A percentile compares a stretch with the other conserved stretches of the same genome.
Conservation (phyloP, 2,329 filamentous ascomycete species). For the Exserohilum turcica region DNA sequence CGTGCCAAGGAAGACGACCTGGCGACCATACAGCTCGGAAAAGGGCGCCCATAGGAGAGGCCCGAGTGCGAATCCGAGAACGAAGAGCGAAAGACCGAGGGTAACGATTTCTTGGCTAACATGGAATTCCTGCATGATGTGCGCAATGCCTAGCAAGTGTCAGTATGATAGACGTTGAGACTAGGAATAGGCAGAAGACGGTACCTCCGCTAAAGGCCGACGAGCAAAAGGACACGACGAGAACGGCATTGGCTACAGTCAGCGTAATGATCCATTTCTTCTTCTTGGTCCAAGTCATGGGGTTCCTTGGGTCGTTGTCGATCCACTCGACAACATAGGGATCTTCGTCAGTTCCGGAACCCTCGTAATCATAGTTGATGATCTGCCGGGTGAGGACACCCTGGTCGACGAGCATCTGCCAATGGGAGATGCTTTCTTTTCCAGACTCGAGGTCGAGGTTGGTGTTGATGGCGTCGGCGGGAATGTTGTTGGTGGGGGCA, state of each 20-base stretch:
- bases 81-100: slow-evolving; percentile 51
- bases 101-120: slow-evolving; percentile 49
- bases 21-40: slow-evolving; percentile 57
- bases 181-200: background rate
- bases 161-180: background rate
- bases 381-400: slow-evolving; percentile 47
- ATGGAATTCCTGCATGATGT: slow-evolving; percentile 49
- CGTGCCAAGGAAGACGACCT: slow-evolving; percentile 64
- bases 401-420: slow-evolving; percentile 46
- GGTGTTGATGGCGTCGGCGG: too few species aligned
- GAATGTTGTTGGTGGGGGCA: background rate
- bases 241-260: slow-evolving; percentile 50
- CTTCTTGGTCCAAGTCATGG: slow-evolving; percentile 46
- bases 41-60: slow-evolving; percentile 59
- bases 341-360: slow-evolving; percentile 52
- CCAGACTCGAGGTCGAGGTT: slow-evolving; percentile 42
- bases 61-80: slow-evolving; percentile 51
- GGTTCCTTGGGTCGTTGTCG: slow-evolving; percentile 54
- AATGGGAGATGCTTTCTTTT: slow-evolving; percentile 41
- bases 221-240: slow-evolving; percentile 52
- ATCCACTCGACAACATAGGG: slow-evolving; percentile 56
- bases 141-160: slow-evolving; percentile 35
- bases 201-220: slow-evolving; percentile 49
- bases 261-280: slow-evolving; percentile 52
- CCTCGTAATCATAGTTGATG: slow-evolving; percentile 49